These are phyloP conservation scores for Hypoxylon fragiforme DNA, from an alignment of 495 filamentous ascomycete genomes.

Conservation along the genomic window DNA sequence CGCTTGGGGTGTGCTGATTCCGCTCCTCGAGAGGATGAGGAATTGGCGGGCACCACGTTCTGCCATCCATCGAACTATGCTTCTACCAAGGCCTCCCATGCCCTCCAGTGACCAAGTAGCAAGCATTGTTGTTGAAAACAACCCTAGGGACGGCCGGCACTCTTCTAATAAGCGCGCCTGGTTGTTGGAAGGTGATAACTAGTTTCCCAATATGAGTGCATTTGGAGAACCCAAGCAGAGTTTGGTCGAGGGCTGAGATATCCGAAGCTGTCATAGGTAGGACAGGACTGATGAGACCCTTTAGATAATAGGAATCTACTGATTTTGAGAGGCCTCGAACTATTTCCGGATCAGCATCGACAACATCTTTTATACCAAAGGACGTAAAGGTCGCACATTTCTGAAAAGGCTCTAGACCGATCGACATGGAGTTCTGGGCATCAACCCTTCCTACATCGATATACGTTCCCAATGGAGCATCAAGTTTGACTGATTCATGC, in stretches of 20 bases:
- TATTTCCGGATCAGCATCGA: not conserved
- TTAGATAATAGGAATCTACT: not conserved
- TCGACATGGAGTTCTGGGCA: not conserved
- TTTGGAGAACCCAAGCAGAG: not conserved
- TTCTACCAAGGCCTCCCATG: not conserved
- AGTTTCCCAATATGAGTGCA: slow-evolving; percentile 42
- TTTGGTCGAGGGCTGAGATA: not conserved
- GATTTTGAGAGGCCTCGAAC: not conserved
- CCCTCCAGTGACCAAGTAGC: slow-evolving; percentile 13
- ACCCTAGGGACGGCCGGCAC: not conserved
- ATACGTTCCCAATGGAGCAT: not conserved
- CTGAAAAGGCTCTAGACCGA: not conserved
- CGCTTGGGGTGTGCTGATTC: slow-evolving; percentile 9
- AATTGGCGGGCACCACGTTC: not conserved
- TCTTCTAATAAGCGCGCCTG: not conserved
- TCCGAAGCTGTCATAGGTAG: not conserved
- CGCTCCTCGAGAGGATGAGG: slow-evolving; percentile 42
- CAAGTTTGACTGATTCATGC: not conserved
- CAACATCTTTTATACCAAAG: not conserved
- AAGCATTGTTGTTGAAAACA: not conserved
- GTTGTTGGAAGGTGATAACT: slow-evolving; percentile 35
- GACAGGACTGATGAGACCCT: not conserved
- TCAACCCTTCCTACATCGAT: not conserved
- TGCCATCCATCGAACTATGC: not conserved
- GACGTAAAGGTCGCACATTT: not conserved